A percentile compares a stretch with the other conserved stretches of the same genome.
Evolutionary conservation across 2,329 filamentous ascomycete genomes (phyloP).

Genomic region (Epichloe gansuensis): DNA sequence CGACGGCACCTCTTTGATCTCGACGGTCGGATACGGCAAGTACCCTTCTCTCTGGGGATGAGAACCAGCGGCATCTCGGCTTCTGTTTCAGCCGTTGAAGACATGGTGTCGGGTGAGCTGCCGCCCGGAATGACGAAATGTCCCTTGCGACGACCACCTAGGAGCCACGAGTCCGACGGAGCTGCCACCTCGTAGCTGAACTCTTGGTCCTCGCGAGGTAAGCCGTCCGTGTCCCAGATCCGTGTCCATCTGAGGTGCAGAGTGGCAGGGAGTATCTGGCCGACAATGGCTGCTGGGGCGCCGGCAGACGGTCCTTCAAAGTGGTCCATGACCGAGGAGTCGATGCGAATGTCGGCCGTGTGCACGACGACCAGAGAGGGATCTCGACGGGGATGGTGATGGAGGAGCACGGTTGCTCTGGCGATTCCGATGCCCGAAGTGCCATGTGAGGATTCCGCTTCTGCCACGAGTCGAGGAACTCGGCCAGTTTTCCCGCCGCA

Average conservation of each 20-base stretch:
- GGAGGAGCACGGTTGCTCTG: constrained; percentile 40
- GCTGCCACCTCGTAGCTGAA: constrained; percentile 77
- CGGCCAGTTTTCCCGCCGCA: constrained; percentile 14
- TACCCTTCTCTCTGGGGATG: constrained; percentile 65
- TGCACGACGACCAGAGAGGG: constrained; percentile 69
- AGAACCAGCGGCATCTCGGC: constrained; percentile 58
- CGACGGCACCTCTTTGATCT: constrained; percentile 52
- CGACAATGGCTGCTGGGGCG: constrained; percentile 41
- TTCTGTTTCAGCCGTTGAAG: constrained; percentile 37
- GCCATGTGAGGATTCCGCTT: constrained; percentile 15
- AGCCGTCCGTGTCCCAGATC: constrained; percentile 42
- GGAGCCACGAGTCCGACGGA: constrained; percentile 65
- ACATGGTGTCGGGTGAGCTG: constrained; percentile 27
- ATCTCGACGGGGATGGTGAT: constrained; percentile 87
- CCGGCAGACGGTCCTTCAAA: constrained; percentile 17
- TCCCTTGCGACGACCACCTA: constrained; percentile 70
- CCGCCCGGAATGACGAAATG: constrained; percentile 53
- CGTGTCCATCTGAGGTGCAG: constrained; percentile 52
- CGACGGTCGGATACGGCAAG: constrained; percentile 65
- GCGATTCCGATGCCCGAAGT: constrained; percentile 11
- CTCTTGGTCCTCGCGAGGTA: constrained; percentile 41
- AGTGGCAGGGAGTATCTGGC: constrained; percentile 52
- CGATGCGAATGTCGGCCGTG: constrained; percentile 56
- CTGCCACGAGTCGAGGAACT: constrained; percentile 23
- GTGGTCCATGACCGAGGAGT: constrained; percentile 22